A percentile compares a stretch with the other conserved stretches of the same genome.
These are phyloP conservation scores for Dissoconium aciculare DNA, from an alignment of 2,329 filamentous ascomycete genomes.

Conservation along the genomic window DNA sequence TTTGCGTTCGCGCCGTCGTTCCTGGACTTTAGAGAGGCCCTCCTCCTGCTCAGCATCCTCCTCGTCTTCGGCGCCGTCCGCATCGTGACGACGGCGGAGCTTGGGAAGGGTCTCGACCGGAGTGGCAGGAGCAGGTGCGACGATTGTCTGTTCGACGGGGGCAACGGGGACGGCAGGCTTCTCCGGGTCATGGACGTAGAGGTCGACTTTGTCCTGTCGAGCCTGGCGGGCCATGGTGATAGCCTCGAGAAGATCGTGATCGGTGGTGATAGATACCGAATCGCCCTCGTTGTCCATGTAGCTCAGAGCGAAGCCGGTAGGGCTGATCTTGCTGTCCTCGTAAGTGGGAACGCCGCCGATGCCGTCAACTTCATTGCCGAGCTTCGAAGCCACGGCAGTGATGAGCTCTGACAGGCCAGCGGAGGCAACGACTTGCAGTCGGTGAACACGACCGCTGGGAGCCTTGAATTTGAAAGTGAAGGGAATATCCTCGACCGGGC, in stretches of 20 bases:
- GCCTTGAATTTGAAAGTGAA: conserved; percentile 99
- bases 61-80: conserved; percentile 44
- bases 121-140: conserved; percentile 34
- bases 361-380: conserved; percentile 65
- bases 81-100: conserved; percentile 32
- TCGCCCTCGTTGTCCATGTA: conserved; percentile 96
- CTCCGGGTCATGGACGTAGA: conserved; percentile 89
- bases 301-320: conserved; percentile 75
- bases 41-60: conserved; percentile 30
- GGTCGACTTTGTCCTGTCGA: conserved; percentile 80
- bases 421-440: conserved; percentile 68
- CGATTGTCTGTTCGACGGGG: conserved; percentile 43
- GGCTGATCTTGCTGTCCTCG: conserved; percentile 62
- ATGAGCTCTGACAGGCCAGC: conserved; percentile 72
- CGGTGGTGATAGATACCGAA: conserved; percentile 89
- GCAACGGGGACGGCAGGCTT: conserved; percentile 63
- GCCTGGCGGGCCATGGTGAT: conserved; percentile 67
- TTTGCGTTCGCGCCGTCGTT: conserved; percentile 19
- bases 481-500: conserved; percentile 51
- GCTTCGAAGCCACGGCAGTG: conserved; percentile 61
- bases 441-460: conserved; percentile 83
- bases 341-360: conserved; percentile 69
- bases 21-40: conserved; percentile 15
- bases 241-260: conserved; percentile 82
- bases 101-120: conserved; percentile 37